Evolutionary conservation across 805 yeast genomes (phyloP).

Genomic region (Saccharomycopsis lassenensis): DNA sequence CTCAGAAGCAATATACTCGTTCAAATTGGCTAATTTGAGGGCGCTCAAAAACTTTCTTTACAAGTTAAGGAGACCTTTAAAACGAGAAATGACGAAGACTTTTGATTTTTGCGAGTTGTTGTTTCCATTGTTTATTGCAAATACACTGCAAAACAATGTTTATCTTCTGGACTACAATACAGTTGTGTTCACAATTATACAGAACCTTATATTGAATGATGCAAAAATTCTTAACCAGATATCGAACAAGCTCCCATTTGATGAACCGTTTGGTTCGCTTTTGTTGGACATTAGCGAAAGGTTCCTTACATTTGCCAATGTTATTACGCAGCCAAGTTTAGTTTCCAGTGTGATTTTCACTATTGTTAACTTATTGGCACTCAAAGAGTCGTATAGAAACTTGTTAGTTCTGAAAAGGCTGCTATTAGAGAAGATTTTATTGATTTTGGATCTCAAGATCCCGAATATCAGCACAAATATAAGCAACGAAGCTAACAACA

Average conservation of each 20-base stretch:
- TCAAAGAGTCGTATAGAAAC: constrained; percentile 6
- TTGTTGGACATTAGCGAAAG: too few species aligned
- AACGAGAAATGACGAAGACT: too few species aligned
- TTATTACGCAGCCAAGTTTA: constrained; percentile 6
- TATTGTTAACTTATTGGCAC: constrained; percentile 9
- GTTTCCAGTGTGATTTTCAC: constrained; percentile 10
- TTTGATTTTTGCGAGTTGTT: neutral
- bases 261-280: too few species aligned
- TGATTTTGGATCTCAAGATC: constrained; percentile 4
- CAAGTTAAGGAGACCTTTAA: too few species aligned
- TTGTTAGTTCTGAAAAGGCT: neutral
- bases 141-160: too few species aligned
- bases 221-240: neutral
- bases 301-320: constrained; percentile 3
- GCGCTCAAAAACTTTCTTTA: constrained; percentile 10
- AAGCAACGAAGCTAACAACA: neutral
- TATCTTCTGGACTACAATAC: constrained; percentile 4
- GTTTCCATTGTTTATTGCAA: neutral
- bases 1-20: constrained; percentile 1
- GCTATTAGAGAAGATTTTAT: constrained; percentile 1
- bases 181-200: constrained; percentile 2
- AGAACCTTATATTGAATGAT: constrained; percentile 5
- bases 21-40: constrained; percentile 5
- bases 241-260: too few species aligned
- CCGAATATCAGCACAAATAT: constrained; percentile 1